These are phyloP conservation scores for Tetradesmus obliquus DNA, from an alignment of 139 green algal genomes.

Conservation along the genomic window DNA sequence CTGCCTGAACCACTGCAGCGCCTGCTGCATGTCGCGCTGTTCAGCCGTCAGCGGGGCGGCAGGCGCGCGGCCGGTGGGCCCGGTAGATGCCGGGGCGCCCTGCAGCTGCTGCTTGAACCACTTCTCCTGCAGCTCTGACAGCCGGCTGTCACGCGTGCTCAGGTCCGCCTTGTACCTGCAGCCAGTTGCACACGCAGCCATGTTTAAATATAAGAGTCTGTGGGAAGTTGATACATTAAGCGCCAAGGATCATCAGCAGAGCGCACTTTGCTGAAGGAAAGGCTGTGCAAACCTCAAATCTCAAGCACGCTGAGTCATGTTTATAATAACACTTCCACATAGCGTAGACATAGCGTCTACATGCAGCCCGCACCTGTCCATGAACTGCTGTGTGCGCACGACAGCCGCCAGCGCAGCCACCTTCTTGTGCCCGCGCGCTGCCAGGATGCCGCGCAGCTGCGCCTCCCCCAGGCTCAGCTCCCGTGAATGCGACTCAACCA, in stretches of 20 bases:
- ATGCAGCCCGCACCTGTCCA: slow-evolving; percentile 59
- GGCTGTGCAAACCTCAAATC: neutral
- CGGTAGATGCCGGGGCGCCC: neutral
- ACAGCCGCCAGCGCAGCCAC: slow-evolving; percentile 47
- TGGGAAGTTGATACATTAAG: neutral
- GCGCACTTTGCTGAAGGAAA: neutral
- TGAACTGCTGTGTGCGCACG: slow-evolving; percentile 67
- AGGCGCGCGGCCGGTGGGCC: neutral
- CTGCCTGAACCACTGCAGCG: slow-evolving; percentile 23
- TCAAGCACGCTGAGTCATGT: neutral
- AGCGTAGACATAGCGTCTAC: neutral
- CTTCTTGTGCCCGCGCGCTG: slow-evolving; percentile 48
- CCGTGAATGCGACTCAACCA: neutral
- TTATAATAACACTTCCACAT: neutral
- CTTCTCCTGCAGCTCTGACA: slow-evolving; percentile 60
- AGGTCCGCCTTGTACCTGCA: slow-evolving; percentile 49
- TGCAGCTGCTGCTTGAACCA: slow-evolving; percentile 53
- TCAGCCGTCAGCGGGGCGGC: slow-evolving; percentile 33
- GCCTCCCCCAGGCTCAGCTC: slow-evolving; percentile 18
- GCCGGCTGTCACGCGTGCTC: slow-evolving; percentile 48
- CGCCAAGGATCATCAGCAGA: neutral
- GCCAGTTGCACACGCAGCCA: neutral
- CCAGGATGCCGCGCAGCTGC: slow-evolving; percentile 31
- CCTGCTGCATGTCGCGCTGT: slow-evolving; percentile 45
- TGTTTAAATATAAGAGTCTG: neutral